Conservation (phyloP, 2,329 filamentous ascomycete genomes). For the Seiridium unicorne region DNA sequence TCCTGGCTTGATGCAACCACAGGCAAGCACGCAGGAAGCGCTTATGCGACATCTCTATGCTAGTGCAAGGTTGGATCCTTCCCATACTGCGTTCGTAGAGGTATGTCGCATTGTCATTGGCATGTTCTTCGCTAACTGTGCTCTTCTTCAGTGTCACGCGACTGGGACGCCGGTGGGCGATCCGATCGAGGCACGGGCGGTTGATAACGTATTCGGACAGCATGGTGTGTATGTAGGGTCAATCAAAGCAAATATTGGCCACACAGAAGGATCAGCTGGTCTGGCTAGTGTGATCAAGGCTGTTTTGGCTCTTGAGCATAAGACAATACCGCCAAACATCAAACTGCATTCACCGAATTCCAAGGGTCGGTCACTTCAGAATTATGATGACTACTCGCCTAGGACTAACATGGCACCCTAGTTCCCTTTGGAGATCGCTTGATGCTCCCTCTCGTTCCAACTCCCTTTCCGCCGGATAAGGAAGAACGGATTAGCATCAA, state of each 20-base stretch:
- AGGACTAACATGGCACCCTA: no score
- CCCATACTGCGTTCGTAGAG: no score
- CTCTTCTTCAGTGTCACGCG: constrained; percentile 19
- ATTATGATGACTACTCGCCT: neutral
- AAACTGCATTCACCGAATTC: constrained; percentile 28
- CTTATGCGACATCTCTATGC: constrained; percentile 34
- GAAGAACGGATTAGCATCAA: constrained; percentile 22
- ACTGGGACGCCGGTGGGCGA: constrained; percentile 23
- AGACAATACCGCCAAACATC: constrained; percentile 26
- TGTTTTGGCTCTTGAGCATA: constrained; percentile 15
- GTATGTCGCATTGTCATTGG: constrained; percentile 32
- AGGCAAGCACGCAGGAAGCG: constrained; percentile 29
- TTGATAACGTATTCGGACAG: constrained; percentile 10
- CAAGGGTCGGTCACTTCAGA: constrained; percentile 8
- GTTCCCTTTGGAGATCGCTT: neutral
- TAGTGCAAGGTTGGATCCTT: constrained; percentile 17
- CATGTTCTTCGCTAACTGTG: constrained; percentile 20
- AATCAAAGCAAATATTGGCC: constrained; percentile 33
- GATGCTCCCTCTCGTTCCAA: neutral
- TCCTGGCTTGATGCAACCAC: no score
- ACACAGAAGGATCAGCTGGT: constrained; percentile 26
- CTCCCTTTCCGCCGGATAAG: neutral
- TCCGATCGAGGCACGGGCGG: constrained; percentile 22
- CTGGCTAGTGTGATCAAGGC: constrained; percentile 24
- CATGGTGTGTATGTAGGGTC: constrained; percentile 19